Evolutionary conservation across 495 filamentous ascomycete species (phyloP).

Genomic region (Neurospora sp.): DNA sequence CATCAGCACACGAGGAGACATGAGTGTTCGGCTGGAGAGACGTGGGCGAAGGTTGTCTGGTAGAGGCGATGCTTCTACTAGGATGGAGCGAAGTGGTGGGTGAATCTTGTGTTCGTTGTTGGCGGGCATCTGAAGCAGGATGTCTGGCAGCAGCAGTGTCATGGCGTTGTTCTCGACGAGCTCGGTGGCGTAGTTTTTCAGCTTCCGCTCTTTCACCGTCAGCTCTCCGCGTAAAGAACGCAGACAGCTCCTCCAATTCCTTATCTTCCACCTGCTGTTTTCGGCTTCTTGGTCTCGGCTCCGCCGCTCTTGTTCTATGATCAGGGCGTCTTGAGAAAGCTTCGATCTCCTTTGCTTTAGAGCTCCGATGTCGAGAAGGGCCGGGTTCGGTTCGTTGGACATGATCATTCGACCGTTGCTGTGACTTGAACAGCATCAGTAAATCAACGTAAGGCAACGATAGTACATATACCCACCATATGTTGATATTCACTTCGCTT

Average conservation of each 20-base stretch:
- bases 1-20: not conserved
- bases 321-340: not conserved
- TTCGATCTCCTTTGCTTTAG: not conserved
- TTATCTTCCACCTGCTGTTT: conserved; percentile 16
- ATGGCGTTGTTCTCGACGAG: not conserved
- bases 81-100: not conserved
- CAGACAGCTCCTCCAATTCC: conserved; percentile 30
- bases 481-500: not conserved
- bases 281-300: conserved; percentile 14
- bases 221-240: conserved; percentile 26
- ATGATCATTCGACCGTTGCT: not conserved
- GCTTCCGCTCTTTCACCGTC: not conserved
- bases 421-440: not conserved
- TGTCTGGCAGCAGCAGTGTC: not conserved
- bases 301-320: not conserved
- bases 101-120: not conserved
- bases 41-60: not conserved
- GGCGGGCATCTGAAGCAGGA: not conserved
- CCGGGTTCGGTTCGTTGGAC: not conserved
- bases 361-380: not conserved
- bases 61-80: not conserved
- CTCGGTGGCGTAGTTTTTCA: not conserved
- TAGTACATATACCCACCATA: not conserved
- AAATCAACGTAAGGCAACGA: not conserved
- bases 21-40: not conserved